Conservation (phyloP, 2,329 filamentous ascomycete genomes). For the Monilinia fructigena region DNA sequence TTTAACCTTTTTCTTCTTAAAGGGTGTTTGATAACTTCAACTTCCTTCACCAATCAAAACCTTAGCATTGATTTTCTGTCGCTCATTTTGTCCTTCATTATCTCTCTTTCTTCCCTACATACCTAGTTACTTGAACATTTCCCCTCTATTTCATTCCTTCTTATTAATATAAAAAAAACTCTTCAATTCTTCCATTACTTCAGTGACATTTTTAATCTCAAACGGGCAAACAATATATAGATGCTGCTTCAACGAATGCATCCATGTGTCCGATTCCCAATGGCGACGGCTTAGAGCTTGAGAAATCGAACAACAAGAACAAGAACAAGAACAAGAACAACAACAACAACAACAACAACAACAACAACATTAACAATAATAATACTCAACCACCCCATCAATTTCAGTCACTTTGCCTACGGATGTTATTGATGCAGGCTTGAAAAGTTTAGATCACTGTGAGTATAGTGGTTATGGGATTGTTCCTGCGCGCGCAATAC, state of each 20-base stretch:
- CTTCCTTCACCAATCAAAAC: background rate
- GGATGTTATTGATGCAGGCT: slow-evolving; percentile 64
- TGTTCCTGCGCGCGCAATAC: slow-evolving; percentile 1
- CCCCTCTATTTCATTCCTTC: slow-evolving; percentile 31
- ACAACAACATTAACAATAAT: slow-evolving; percentile 17
- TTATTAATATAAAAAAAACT: slow-evolving; percentile 1
- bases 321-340: too few relatives aligned
- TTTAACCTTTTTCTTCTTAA: too few relatives aligned
- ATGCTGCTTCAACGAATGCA: slow-evolving; percentile 36
- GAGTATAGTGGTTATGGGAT: slow-evolving; percentile 31
- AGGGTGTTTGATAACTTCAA: too few relatives aligned
- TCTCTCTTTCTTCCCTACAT: background rate
- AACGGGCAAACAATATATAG: slow-evolving; percentile 26
- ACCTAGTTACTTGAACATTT: background rate
- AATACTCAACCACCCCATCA: slow-evolving; percentile 33
- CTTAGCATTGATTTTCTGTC: slow-evolving; percentile 2
- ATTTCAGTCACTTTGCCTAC: slow-evolving; percentile 35
- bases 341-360: too few relatives aligned
- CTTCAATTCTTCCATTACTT: background rate
- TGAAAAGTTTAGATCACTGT: slow-evolving; percentile 80
- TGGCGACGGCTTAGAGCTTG: slow-evolving; percentile 38
- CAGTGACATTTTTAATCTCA: background rate
- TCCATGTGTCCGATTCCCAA: slow-evolving; percentile 41
- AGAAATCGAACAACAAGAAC: slow-evolving; percentile 30
- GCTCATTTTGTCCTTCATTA: background rate